Percentiles rank a stretch among this genome's conserved stretches.
These are phyloP conservation scores for Populus tomentosa DNA, from an alignment of 441 rosid species.

Conservation along the genomic window DNA sequence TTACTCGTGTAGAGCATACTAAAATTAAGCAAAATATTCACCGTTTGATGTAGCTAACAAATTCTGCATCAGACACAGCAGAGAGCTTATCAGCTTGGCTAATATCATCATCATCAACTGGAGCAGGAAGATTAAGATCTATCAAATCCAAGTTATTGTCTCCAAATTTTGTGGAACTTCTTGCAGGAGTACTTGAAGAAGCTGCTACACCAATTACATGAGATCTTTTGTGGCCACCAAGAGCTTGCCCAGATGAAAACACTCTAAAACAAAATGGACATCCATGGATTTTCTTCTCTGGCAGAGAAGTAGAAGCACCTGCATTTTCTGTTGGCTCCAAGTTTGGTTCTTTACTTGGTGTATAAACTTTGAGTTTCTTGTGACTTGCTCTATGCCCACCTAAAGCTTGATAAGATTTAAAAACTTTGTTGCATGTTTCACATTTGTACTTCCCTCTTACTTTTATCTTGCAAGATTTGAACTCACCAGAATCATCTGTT, in stretches of 20 bases:
- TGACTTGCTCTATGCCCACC: conserved; percentile 64
- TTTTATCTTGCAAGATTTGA: conserved; percentile 16
- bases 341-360: conserved; percentile 22
- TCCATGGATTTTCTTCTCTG: conserved; percentile 57
- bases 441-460: conserved; percentile 37
- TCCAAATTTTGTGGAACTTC: conserved; percentile 28
- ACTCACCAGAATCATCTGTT: conserved; percentile 22
- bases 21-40: conserved; percentile 13
- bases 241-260: conserved; percentile 91
- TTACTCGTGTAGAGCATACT: conserved; percentile 14
- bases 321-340: conserved; percentile 27
- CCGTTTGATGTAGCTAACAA: conserved; percentile 42
- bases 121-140: conserved; percentile 96
- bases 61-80: conserved; percentile 75
- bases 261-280: conserved; percentile 81
- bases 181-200: conserved; percentile 15
- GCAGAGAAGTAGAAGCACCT: conserved; percentile 22
- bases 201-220: conserved; percentile 46
- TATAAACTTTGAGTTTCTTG: conserved; percentile 38
- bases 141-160: conserved; percentile 39
- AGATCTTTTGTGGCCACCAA: conserved; percentile 96
- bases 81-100: conserved; percentile 64
- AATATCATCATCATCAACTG: conserved; percentile 58
- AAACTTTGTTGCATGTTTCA: conserved; percentile 43
- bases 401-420: conserved; percentile 50